Base-by-base conservation (phyloP, 2,329 filamentous ascomycete species). In the Knufia petricola region DNA sequence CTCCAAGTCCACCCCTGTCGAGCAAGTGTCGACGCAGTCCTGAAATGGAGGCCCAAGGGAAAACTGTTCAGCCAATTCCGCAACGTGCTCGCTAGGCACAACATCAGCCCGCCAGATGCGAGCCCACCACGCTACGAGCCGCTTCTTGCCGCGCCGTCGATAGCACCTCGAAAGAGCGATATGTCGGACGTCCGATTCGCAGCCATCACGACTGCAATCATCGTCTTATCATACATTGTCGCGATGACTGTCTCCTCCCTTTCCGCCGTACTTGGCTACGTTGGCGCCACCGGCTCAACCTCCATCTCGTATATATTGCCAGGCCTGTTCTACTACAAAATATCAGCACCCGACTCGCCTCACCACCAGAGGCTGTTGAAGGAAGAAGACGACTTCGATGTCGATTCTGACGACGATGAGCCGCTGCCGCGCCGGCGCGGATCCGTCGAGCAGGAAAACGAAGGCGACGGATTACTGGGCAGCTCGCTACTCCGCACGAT, bases 251-350 rank as follows among this genome's bases (percentile, higher is more conserved):
- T 98, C 2, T 85, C 81, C 17, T 92, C 84, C 10, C 76, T 98
- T 2, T 89, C 95, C 63, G 84, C 86, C 40, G 89, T 98, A 1
- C 76, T 98, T 0, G 90, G 92, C 0, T 98, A 95, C 58, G 92
- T 98, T 9, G 92, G 92, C 31, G 88, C 84, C 59, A 98, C 92
- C 0, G 92, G 92, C 46, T 90, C 84, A 45, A 98, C 92, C 0
- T 87, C 87, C 52, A 98, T 98, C 60, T 94, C 87, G 53, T 98
- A 98, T 64, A 96, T 98, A 56, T 75, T 98, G 0, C 92, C 92
- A 0, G 92, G 92, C 0, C 69, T 98, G 3, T 98, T 98, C 66
- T 98, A 96, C 67, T 98, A 96, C 70, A 96, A 96, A 68, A 96
- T 98, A 52, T 94, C 87, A 10, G 81, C 87, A 20, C 92, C 92